Conservation (phyloP, 192 early-diverging fungal genomes). For the Entomortierella beljakovae region DNA sequence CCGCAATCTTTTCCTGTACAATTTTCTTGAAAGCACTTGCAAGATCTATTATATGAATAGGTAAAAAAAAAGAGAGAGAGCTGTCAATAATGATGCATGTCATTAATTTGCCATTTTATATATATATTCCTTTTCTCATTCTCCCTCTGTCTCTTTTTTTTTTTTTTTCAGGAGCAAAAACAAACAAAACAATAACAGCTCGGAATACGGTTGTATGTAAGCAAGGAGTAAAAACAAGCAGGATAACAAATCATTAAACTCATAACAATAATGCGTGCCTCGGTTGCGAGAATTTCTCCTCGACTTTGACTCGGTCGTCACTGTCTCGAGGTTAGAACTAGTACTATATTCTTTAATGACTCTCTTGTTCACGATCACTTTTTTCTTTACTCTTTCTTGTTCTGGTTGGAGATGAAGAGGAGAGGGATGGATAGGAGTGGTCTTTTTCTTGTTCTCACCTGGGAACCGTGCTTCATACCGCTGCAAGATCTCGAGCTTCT, state of each 20-base stretch:
- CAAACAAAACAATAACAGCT: neutral
- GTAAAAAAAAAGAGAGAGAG: neutral
- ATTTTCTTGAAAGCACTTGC: conserved; percentile 46
- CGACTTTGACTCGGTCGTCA: too few relatives aligned
- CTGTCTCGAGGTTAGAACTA: neutral
- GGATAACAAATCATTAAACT: too few relatives aligned
- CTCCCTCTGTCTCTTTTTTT: neutral
- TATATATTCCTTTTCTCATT: too few relatives aligned
- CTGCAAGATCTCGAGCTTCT: conserved; percentile 51
- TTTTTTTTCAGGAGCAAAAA: neutral
- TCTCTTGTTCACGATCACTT: neutral
- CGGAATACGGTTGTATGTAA: neutral
- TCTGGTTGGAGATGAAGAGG: neutral
- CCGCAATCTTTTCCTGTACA: conserved; percentile 48
- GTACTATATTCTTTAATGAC: neutral
- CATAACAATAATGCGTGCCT: conserved; percentile 29
- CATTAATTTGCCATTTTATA: too few relatives aligned
- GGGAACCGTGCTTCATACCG: conserved; percentile 54
- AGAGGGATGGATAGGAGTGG: neutral
- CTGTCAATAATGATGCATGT: too few relatives aligned
- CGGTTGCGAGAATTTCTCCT: conserved; percentile 10
- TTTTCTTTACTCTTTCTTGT: neutral
- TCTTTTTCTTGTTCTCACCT: conserved; percentile 45
- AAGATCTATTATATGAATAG: conserved; percentile 24
- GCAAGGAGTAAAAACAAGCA: neutral